phyloP scores from a whole-genome alignment of 2,329 filamentous ascomycete genomes.

The Ophiobolus disseminans region DNA sequence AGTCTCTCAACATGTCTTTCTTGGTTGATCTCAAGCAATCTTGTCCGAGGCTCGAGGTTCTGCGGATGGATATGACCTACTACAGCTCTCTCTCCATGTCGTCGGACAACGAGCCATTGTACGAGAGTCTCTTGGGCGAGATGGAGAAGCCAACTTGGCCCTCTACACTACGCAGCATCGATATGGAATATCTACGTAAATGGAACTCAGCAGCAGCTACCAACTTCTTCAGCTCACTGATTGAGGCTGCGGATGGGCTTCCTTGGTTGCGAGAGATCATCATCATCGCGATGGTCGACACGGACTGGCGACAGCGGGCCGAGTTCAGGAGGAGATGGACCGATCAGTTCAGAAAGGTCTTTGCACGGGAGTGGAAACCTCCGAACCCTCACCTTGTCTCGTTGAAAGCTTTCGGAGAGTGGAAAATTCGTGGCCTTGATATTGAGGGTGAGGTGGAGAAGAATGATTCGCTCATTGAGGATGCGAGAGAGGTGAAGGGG shows the following conservation, averaged over 20 bases:
- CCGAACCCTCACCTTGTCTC: conserved; percentile 55
- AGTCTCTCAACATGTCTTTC: conserved; percentile 78
- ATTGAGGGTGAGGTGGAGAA: conserved; percentile 3
- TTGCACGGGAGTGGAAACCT: conserved; percentile 59
- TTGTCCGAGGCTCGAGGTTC: conserved; percentile 73
- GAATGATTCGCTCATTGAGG: conserved; percentile 34
- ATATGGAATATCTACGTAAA: conserved; percentile 78
- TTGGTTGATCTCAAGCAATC: conserved; percentile 68
- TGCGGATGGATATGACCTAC: conserved; percentile 81
- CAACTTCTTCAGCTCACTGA: conserved; percentile 79
- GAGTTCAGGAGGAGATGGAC: conserved; percentile 82
- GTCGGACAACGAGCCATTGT: conserved; percentile 77
- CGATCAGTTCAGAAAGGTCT: conserved; percentile 71
- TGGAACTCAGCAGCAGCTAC: conserved; percentile 74
- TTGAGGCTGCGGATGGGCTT: conserved; percentile 72
- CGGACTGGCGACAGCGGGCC: conserved; percentile 80
- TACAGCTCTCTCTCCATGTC: conserved; percentile 73
- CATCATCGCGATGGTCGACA: conserved; percentile 75
- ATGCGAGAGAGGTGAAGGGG: conserved; percentile 1
- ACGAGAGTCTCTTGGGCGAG: conserved; percentile 68
- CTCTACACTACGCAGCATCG: conserved; percentile 70
- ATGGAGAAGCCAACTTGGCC: conserved; percentile 82
- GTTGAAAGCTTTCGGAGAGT: conserved; percentile 51
- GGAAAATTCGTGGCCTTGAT: conserved; percentile 35
- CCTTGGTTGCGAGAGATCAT: conserved; percentile 72